These are phyloP conservation scores for Brassica incana DNA, from an alignment of 345 rosid genomes.

Conservation along the genomic window DNA sequence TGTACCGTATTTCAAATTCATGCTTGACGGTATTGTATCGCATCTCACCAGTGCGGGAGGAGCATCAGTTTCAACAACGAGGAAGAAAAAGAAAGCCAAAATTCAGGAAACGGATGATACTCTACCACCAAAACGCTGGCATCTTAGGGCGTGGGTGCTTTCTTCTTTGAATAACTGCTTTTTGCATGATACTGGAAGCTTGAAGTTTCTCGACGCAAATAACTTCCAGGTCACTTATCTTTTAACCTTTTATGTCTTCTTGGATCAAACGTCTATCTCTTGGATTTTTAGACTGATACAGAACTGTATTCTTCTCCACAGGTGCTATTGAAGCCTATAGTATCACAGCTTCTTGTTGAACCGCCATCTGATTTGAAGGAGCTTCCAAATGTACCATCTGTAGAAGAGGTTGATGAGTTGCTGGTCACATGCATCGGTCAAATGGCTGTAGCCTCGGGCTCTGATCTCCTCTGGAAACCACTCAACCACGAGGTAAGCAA, in stretches of 20 bases:
- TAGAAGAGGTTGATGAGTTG: conserved; percentile 70
- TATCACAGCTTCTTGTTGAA: conserved; percentile 67
- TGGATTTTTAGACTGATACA: background rate
- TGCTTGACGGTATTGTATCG: conserved; percentile 62
- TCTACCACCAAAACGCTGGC: conserved; percentile 62
- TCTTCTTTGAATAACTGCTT: conserved; percentile 85
- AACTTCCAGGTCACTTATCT: conserved; percentile 67
- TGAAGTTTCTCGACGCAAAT: conserved; percentile 78
- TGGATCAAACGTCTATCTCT: conserved; percentile 1
- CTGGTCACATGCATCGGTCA: conserved; percentile 82
- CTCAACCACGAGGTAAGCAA: conserved; percentile 80
- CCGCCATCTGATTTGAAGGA: conserved; percentile 62
- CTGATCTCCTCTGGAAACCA: conserved; percentile 90
- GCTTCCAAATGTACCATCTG: conserved; percentile 59
- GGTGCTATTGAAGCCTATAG: conserved; percentile 81
- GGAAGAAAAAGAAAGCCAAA: conserved; percentile 83
- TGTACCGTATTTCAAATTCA: conserved; percentile 84
- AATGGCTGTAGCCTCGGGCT: conserved; percentile 88
- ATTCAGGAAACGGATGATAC: conserved; percentile 46
- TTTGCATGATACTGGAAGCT: conserved; percentile 68
- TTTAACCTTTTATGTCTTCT: background rate
- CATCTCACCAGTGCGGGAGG: conserved; percentile 56
- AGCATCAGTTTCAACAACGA: conserved; percentile 40
- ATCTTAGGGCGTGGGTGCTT: conserved; percentile 69
- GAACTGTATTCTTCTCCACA: conserved; percentile 29